Conservation (phyloP, 208 protist species). For the Acanthamoeba sp. region DNA sequence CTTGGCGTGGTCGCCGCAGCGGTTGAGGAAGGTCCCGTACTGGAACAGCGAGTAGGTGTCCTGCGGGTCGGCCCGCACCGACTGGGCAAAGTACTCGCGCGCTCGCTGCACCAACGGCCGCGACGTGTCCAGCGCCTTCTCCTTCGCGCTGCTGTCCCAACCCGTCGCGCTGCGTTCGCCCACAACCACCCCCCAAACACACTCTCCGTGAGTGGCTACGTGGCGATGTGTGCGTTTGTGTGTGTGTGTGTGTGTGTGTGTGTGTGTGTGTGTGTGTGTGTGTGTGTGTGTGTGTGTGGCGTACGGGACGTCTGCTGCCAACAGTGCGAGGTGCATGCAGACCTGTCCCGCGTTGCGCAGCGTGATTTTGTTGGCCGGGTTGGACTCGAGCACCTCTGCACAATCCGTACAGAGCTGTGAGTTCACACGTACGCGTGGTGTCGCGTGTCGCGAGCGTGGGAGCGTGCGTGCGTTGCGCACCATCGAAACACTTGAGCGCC, state of each 20-base stretch:
- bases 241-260: background rate
- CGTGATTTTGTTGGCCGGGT: constrained; percentile 39
- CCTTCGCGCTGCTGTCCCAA: background rate
- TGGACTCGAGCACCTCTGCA: constrained; percentile 30
- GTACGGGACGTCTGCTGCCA: background rate
- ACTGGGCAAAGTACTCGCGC: constrained; percentile 33
- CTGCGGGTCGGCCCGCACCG: constrained; percentile 16
- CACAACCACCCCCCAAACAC: no score
- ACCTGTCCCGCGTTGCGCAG: constrained; percentile 37
- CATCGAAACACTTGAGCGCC: constrained; percentile 30
- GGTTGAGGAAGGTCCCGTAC: background rate
- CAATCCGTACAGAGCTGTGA: no score
- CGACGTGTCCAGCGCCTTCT: background rate
- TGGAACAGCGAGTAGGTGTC: constrained; percentile 52
- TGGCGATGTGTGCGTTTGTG: background rate
- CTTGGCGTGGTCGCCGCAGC: background rate
- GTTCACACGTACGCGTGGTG: background rate
- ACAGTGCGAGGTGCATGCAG: background rate
- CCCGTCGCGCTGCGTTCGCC: background rate
- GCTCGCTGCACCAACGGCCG: background rate
- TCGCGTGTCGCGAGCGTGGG: background rate
- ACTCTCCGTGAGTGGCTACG: background rate
- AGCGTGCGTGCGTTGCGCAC: background rate
- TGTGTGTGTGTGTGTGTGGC: background rate
- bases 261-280: background rate